Evolutionary conservation across 352 stramenopile species (phyloP).

Genomic region (Achlya hypogyna): DNA sequence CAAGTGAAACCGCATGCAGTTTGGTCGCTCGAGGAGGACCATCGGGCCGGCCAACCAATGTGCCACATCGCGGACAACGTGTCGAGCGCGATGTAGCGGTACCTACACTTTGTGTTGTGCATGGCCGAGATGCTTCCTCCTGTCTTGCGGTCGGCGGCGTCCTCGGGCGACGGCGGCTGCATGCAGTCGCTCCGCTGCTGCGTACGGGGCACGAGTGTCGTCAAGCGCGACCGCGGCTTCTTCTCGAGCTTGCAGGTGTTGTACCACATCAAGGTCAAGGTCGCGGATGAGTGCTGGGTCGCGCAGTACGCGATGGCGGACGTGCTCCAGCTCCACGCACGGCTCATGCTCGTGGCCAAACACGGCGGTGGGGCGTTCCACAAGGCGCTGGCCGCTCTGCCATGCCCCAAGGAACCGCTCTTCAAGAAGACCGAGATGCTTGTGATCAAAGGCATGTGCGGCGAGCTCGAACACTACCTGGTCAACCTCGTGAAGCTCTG

Average conservation of each 20-base stretch:
- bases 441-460: conserved; percentile 18
- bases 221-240: neutral
- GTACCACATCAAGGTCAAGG: neutral
- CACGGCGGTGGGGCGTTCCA: neutral
- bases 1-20: too few relatives aligned
- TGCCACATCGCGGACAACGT: neutral
- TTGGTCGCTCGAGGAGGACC: too few relatives aligned
- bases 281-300: neutral
- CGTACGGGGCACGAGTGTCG: neutral
- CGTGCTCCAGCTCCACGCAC: neutral
- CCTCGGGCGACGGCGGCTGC: neutral
- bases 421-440: conserved; percentile 14
- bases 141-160: neutral
- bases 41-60: neutral
- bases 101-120: neutral
- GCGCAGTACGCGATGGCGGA: neutral
- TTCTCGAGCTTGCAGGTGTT: neutral
- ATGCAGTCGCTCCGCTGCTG: conserved; percentile 2
- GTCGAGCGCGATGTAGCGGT: neutral
- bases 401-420: conserved; percentile 11
- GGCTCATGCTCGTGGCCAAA: neutral
- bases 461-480: conserved; percentile 11
- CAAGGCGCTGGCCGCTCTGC: neutral
- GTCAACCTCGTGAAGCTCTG: conserved; percentile 10
- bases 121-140: neutral